Evolutionary conservation across 208 protist species (phyloP), one percentile per base, ranked within the genome.

Genomic region (Eutreptiella sp.): DNA sequence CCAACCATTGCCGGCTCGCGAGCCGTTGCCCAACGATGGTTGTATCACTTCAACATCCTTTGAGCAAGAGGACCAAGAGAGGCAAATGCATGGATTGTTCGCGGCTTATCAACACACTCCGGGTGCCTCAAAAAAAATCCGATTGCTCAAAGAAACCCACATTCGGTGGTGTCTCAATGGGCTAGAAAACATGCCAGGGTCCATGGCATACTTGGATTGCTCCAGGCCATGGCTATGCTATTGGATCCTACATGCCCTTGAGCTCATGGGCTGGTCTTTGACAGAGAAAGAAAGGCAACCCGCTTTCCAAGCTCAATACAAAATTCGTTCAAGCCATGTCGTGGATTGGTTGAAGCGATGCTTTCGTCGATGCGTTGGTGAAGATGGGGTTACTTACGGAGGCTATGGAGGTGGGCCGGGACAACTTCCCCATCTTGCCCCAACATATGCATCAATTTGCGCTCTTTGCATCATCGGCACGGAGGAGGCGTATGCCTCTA

Each of bases 391-490:
- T 38, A 32, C 4, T 4, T n/a, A n/a, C n/a, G 72, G 72, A 11
- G 84, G 88, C 3, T 92, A 93, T 72, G 72, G 76, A 1, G 89
- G 89, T n/a, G 84, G 84, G 1, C 73, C 76, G 2, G 69, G 57
- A 9, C 86, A 93, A 53, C 46, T 75, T 19, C 82, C 85, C 11
- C 87, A 94, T 59, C 34, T 92, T 23, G 83, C 79, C 14, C 54
- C 79, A 16, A 83, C 81, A 24, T 95, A 93, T 70, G 83, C 85
- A 11, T 81, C 85, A 4, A 66, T 80, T 19, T 78, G 72, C 46
- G 70, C 87, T 7, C 74, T 95, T 14, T 75, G 63, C 31, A 85
- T 89, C 19, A 38, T 94, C 1, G 53, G 7, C n/a, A 61, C 35
- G 21, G 54, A 28, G 26, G 26, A 23, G 19, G 19, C 50, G 14